These are phyloP conservation scores for Colletotrichum simmondsii DNA, from an alignment of 2,329 filamentous ascomycete species.

Conservation along the genomic window DNA sequence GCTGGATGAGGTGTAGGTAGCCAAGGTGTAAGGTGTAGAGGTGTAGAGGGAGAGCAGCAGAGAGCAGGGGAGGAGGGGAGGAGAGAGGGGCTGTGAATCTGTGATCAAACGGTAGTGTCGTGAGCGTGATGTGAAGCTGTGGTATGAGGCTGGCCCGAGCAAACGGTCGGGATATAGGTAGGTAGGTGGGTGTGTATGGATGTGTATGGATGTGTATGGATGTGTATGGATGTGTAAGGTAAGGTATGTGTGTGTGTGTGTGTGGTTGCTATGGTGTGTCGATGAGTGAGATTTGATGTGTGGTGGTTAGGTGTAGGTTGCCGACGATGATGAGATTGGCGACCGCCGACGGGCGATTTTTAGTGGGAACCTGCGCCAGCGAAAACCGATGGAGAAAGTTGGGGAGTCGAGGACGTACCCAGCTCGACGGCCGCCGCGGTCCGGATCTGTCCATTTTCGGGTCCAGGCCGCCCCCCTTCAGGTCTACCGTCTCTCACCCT, in stretches of 20 bases:
- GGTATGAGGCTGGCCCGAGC: conserved; percentile 7
- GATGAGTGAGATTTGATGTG: not conserved
- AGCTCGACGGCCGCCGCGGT: not conserved
- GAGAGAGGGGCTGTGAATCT: not conserved
- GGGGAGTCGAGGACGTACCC: not conserved
- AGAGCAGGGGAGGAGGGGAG: not conserved
- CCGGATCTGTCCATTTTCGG: not conserved
- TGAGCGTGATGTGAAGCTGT: not conserved
- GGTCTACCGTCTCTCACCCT: no score
- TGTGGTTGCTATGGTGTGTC: not conserved
- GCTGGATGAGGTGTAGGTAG: no score
- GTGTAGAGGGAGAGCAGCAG: not conserved
- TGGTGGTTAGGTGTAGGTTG: not conserved
- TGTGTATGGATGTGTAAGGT: not conserved
- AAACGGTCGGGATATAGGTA: not conserved
- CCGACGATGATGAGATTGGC: not conserved
- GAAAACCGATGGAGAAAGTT: not conserved
- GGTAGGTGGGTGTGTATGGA: not conserved
- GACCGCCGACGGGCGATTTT: not conserved
- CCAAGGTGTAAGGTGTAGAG: not conserved
- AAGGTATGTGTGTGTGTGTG: not conserved
- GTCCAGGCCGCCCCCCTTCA: not conserved
- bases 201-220: not conserved
- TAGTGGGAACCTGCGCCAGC: not conserved
- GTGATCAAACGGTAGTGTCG: not conserved